Evolutionary conservation across 768 basidiomycete genomes (phyloP).

Genomic region (Suillus paluster): DNA sequence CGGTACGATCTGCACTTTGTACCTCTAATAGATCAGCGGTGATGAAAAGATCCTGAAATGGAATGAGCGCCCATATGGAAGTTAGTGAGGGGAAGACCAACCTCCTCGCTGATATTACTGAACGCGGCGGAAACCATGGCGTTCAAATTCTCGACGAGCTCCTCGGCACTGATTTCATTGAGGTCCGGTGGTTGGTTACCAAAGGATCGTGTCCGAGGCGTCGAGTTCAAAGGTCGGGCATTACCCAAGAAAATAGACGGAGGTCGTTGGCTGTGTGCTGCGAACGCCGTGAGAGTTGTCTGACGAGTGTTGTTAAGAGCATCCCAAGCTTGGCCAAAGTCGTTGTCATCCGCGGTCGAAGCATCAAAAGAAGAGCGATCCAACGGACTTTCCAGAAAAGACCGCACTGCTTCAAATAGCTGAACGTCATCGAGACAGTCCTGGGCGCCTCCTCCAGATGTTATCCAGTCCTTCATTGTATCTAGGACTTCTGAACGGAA

Average conservation of each 20-base stretch:
- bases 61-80: conserved; percentile 11
- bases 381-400: conserved; percentile 61
- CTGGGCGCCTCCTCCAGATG: conserved; percentile 73
- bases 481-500: conserved; percentile 67
- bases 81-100: conserved; percentile 29
- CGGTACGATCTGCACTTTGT: conserved; percentile 77
- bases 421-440: conserved; percentile 76
- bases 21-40: conserved; percentile 81
- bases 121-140: conserved; percentile 77
- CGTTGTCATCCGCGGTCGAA: conserved; percentile 40
- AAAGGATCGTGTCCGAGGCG: conserved; percentile 24
- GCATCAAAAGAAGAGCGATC: conserved; percentile 55
- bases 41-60: conserved; percentile 69
- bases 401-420: conserved; percentile 58
- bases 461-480: conserved; percentile 73
- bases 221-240: conserved; percentile 21
- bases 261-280: conserved; percentile 65
- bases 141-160: conserved; percentile 79
- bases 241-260: conserved; percentile 34
- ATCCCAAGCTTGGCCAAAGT: conserved; percentile 52
- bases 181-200: conserved; percentile 60
- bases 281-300: conserved; percentile 50
- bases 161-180: conserved; percentile 65
- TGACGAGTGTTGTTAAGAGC: conserved; percentile 47
- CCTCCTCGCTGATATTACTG: conserved; percentile 79